Evolutionary conservation across 140 eudicot species (phyloP), one percentile per base, ranked within the genome.

Genomic region (Oenanthe javanica): DNA sequence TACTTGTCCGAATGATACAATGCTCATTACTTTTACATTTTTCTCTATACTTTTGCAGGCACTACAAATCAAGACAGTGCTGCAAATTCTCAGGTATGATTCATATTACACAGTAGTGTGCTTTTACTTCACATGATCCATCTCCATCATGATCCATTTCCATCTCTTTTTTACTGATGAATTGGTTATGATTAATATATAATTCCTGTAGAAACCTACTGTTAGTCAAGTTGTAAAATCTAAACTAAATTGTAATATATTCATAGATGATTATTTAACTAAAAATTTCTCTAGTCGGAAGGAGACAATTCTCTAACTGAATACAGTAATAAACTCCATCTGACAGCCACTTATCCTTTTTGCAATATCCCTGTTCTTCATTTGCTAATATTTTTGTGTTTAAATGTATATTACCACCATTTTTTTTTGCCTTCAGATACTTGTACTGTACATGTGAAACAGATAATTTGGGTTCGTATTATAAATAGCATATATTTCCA

Each of bases 81-180:
- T 78, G 83, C 86, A 71, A 87, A 72, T 77, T 82, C 91, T 84
- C 87, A 87, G 97, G 97, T 91, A 84, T 54, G 75, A 73, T 31
- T 31, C 36, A 31, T 31, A 31, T 31, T 31, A 31, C 40, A 27
- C 38, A 40, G 23, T 47, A 47, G 18, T 79, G 51, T 52, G 48
- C 67, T 74, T 76, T 76, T 18, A 27, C 57, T 48, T 74, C 9
- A 4, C 2, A 0, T 23, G n/a, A 47, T 75, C 19, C 42, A n/a
- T 23, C 61, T 18, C 48, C 40, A 19, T 48, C 59, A 31, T 31
- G 36, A 31, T 31, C 36, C 36, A 31, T 31, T 31, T 31, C 36
- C 36, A 31, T 31, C 36, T 31, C 36, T 75, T 47, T 18, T 4
- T 72, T 16, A 42, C 7, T 19, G 12, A 43, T 72, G 31, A 40